Conservation (phyloP, 2,329 filamentous ascomycete genomes). For the Calonectria hawksworthii region DNA sequence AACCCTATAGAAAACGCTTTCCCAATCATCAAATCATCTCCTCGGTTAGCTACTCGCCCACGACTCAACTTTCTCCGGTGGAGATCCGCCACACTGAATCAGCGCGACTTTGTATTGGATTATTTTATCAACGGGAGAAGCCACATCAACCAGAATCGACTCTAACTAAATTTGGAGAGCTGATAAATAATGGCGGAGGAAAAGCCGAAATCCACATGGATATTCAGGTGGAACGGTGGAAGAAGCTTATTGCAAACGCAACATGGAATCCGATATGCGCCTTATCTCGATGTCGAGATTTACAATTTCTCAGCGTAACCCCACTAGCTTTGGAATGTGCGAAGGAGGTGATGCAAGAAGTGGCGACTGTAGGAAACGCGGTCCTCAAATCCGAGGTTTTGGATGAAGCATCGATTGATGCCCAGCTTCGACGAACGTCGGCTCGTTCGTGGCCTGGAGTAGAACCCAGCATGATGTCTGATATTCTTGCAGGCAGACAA, state of each 20-base stretch:
- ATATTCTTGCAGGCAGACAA: not conserved
- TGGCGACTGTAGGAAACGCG: not conserved
- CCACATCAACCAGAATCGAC: not conserved
- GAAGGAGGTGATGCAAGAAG: not conserved
- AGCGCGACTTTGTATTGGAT: not conserved
- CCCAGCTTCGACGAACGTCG: not conserved
- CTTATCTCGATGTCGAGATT: not conserved
- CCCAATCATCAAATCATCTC: not conserved
- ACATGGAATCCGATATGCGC: slow-evolving; percentile 6
- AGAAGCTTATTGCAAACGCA: slow-evolving; percentile 2
- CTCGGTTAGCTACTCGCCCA: not conserved
- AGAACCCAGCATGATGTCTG: slow-evolving; percentile 6
- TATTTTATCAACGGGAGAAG: not conserved
- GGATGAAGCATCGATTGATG: not conserved
- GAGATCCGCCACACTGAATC: not conserved
- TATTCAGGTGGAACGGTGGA: slow-evolving; percentile 10
- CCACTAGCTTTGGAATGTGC: not conserved
- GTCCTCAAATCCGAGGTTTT: not conserved
- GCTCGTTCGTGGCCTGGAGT: not conserved
- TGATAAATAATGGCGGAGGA: not conserved
- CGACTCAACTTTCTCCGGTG: not conserved
- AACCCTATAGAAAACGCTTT: not conserved
- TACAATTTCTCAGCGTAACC: not conserved
- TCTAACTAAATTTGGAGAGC: not conserved
- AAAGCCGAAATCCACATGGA: not conserved